Conservation (phyloP, 768 basidiomycete genomes). For the Kwoniella heveanensis region DNA sequence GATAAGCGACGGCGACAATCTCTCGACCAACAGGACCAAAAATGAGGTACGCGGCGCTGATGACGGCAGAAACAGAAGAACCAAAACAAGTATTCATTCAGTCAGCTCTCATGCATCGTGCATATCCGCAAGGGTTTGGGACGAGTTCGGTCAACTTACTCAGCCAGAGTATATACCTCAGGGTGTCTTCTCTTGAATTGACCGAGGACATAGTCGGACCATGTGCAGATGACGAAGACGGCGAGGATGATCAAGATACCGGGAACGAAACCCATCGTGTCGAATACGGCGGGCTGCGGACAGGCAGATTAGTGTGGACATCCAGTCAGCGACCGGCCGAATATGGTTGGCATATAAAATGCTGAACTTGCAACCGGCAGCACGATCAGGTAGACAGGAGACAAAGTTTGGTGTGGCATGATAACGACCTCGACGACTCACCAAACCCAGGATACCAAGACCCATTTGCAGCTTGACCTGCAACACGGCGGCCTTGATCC, state of each 20-base stretch:
- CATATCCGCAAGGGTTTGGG: no score
- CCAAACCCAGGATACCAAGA: slow-evolving; percentile 38
- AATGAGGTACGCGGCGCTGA: slow-evolving; percentile 42
- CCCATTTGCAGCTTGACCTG: slow-evolving; percentile 42
- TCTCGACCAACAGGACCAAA: slow-evolving; percentile 39
- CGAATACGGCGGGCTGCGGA: slow-evolving; percentile 25
- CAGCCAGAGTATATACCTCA: slow-evolving; percentile 41
- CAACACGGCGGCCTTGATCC: slow-evolving; percentile 36
- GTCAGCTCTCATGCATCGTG: no score
- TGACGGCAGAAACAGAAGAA: no score
- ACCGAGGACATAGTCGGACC: slow-evolving; percentile 42
- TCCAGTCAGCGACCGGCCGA: background rate
- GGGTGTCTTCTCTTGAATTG: slow-evolving; percentile 50
- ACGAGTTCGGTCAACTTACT: slow-evolving; percentile 3
- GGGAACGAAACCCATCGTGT: slow-evolving; percentile 23
- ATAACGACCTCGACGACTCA: slow-evolving; percentile 8
- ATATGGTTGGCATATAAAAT: no score
- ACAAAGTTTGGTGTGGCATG: no score
- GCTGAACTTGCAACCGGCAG: no score
- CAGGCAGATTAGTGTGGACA: background rate
- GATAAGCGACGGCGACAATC: slow-evolving; percentile 29
- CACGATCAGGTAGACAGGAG: no score
- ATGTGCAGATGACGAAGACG: slow-evolving; percentile 36
- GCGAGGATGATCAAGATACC: slow-evolving; percentile 31
- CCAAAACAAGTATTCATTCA: no score